Conservation (phyloP, 164 flowering plant species). For the Piper betle region DNA sequence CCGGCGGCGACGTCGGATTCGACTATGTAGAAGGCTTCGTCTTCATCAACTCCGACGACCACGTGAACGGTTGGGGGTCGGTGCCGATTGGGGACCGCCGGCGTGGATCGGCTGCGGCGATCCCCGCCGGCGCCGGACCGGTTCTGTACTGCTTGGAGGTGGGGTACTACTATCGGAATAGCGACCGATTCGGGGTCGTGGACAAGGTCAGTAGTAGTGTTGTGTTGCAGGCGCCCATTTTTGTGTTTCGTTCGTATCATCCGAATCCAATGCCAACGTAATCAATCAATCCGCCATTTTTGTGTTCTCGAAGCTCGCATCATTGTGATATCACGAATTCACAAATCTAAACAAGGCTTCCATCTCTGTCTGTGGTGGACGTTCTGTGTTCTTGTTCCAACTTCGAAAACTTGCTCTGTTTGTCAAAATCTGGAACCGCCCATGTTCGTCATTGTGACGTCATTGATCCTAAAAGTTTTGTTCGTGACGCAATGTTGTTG, state of each 20-base stretch:
- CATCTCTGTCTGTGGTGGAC: no score
- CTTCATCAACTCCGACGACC: conserved; percentile 61
- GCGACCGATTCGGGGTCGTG: conserved; percentile 17
- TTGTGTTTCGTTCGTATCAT: no score
- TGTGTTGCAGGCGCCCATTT: no score
- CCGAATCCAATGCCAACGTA: no score
- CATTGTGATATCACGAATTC: no score
- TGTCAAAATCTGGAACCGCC: no score
- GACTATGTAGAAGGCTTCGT: conserved; percentile 86
- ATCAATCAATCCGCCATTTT: no score
- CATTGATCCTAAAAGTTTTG: not conserved
- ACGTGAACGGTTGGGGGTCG: conserved; percentile 57
- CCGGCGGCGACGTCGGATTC: conserved; percentile 24
- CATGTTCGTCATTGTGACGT: not conserved
- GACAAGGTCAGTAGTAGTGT: conserved; percentile 24
- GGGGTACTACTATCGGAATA: conserved; percentile 24
- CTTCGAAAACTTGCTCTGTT: no score
- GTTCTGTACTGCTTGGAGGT: conserved; percentile 80
- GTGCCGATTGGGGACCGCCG: conserved; percentile 38
- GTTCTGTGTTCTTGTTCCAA: no score
- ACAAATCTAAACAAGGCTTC: no score
- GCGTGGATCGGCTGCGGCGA: conserved; percentile 25
- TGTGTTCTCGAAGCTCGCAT: no score
- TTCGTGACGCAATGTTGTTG: not conserved
- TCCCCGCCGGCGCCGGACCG: conserved; percentile 41